A percentile compares a stretch with the other conserved stretches of the same genome.
Evolutionary conservation across 495 filamentous ascomycete species (phyloP).

Genomic region (Chaetomium fimeti): DNA sequence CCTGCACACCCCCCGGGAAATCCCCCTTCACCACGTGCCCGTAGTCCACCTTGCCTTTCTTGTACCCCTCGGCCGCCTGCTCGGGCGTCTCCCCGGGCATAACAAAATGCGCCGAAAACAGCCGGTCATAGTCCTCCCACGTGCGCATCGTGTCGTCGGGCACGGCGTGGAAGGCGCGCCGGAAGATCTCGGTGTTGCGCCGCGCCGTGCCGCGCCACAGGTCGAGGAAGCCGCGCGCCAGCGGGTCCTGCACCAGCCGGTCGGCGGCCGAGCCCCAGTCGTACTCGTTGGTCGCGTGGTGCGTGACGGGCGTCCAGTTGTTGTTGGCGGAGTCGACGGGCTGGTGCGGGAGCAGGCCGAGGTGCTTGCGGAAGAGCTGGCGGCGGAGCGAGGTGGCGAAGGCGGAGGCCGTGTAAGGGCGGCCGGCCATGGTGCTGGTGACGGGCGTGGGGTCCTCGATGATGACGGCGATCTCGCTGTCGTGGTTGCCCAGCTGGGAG

Average conservation of each 20-base stretch:
- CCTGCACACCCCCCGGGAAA: conserved; percentile 63
- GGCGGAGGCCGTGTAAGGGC: conserved; percentile 65
- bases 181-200: conserved; percentile 83
- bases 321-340: conserved; percentile 56
- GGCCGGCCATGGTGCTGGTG: conserved; percentile 68
- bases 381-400: conserved; percentile 84
- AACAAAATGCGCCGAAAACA: conserved; percentile 67
- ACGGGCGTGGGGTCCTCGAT: conserved; percentile 65
- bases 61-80: conserved; percentile 31
- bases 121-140: conserved; percentile 84
- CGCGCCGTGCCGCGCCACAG: conserved; percentile 73
- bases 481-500: conserved; percentile 82
- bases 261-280: conserved; percentile 80
- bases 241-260: conserved; percentile 69
- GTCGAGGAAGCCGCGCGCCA: conserved; percentile 62
- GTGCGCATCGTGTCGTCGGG: conserved; percentile 76
- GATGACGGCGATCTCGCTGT: conserved; percentile 52
- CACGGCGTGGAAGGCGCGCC: conserved; percentile 81
- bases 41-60: conserved; percentile 57
- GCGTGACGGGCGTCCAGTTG: conserved; percentile 75
- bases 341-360: conserved; percentile 78
- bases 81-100: conserved; percentile 50
- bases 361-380: conserved; percentile 85
- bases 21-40: conserved; percentile 84
- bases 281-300: conserved; percentile 63